Evolutionary conservation across 1,139 yeast genomes (phyloP), one percentile per base, ranked within the genome.

Genomic region (Debaryomycetaceae sp.): DNA sequence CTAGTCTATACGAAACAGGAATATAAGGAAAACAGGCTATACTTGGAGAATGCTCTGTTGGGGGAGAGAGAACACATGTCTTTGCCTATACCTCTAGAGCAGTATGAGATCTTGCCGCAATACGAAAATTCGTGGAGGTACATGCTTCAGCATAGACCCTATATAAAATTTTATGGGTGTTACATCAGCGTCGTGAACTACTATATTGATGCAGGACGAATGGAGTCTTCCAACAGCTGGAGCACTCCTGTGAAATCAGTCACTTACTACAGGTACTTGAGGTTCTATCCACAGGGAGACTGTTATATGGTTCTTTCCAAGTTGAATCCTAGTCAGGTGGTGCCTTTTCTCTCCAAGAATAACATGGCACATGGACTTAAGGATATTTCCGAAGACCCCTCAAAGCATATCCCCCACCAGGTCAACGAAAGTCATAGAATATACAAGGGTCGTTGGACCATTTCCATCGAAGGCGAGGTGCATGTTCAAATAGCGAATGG

Each of bases 171-270:
- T 60, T 71, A 80, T 42, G 99, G 99, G 1, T 77, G 90, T 35
- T 93, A 91, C 58, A 87, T 93, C 29, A 83, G 95, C 55, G 87
- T 86, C 9, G 86, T 93, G 43, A 86, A 87, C 50, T 91, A 89
- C 62, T 78, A 87, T 53, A 77, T 95, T 47, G 87, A 87, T 57
- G 96, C 97, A 42, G 81, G 86, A 1, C 75, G 80, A 43, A 77
- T 76, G 6, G 87, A 81, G 54, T 78, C 82, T 42, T 78, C 86
- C 5, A 76, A 73, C 36, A 76, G 87, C n/a, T 82, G 95, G 86
- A 65, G 76, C 37, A 80, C 81, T 48, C 97, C 97, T 0, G 79
- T 87, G 17, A 80, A 87, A 55, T 81, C 90, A 60, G 87, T 91
- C 41, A 88, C 97, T 0, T 93, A 91, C 59, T 93, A 88, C 62